These are phyloP conservation scores for Sisymbrium irio DNA, from an alignment of 345 rosid genomes.

Conservation along the genomic window DNA sequence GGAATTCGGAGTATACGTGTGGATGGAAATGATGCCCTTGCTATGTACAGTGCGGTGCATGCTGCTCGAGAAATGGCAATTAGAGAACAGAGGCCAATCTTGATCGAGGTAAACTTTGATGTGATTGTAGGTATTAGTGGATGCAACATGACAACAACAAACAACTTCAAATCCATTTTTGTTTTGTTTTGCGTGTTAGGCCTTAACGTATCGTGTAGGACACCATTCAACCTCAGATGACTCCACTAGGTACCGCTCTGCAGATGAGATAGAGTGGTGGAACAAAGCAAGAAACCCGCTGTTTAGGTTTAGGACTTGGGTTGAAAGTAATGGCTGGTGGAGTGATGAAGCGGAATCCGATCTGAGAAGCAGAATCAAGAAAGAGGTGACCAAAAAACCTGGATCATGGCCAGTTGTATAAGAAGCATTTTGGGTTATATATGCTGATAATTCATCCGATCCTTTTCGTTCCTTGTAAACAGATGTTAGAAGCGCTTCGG, in stretches of 20 bases:
- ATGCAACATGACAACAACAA: not conserved
- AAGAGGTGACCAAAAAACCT: constrained; percentile 51
- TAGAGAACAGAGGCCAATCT: constrained; percentile 63
- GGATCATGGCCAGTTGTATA: not conserved
- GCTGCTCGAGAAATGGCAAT: constrained; percentile 79
- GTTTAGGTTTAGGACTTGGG: constrained; percentile 67
- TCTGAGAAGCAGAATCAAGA: constrained; percentile 56
- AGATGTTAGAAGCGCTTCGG: constrained; percentile 74
- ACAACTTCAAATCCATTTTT: not conserved
- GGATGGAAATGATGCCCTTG: constrained; percentile 92
- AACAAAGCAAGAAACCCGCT: constrained; percentile 57
- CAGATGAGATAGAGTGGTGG: constrained; percentile 76
- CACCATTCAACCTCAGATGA: constrained; percentile 97
- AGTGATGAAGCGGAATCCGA: constrained; percentile 52
- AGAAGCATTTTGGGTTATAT: not conserved
- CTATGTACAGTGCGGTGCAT: constrained; percentile 70
- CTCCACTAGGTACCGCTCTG: constrained; percentile 78
- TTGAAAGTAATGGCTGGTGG: constrained; percentile 81
- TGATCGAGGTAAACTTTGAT: constrained; percentile 62
- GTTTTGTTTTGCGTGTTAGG: constrained; percentile 38
- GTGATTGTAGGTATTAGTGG: not conserved
- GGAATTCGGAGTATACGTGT: constrained; percentile 83
- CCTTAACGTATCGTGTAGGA: constrained; percentile 82
- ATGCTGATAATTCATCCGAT: not conserved
- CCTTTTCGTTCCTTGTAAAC: constrained; percentile 24